Conservation (phyloP, 108 stramenopile species). For the Licmophora abbreviata region DNA sequence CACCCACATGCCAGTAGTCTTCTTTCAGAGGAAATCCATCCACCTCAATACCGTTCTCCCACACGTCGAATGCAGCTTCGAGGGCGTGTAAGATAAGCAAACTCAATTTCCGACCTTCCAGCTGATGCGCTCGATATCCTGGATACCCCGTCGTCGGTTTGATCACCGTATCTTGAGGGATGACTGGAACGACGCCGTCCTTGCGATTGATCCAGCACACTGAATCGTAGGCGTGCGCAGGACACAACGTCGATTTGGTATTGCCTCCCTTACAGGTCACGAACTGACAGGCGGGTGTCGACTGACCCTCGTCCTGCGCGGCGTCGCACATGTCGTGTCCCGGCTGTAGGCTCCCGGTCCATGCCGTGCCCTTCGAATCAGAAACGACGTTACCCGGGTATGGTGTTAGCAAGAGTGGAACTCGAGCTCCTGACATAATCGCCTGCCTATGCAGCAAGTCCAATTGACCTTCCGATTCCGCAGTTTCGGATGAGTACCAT, state of each 20-base stretch:
- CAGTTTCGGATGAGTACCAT: not conserved
- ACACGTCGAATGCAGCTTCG: slow-evolving; percentile 28
- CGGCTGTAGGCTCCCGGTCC: slow-evolving; percentile 12
- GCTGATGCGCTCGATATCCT: slow-evolving; percentile 23
- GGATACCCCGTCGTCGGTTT: slow-evolving; percentile 26
- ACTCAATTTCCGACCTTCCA: slow-evolving; percentile 25
- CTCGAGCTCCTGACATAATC: slow-evolving; percentile 31
- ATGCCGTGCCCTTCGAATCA: slow-evolving; percentile 5
- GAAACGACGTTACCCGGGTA: not conserved
- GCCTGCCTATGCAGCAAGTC: slow-evolving; percentile 40
- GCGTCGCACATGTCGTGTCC: slow-evolving; percentile 4
- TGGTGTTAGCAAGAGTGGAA: slow-evolving; percentile 22
- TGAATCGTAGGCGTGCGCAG: slow-evolving; percentile 18
- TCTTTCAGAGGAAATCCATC: slow-evolving; percentile 26
- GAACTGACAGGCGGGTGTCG: slow-evolving; percentile 26
- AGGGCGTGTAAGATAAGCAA: slow-evolving; percentile 29
- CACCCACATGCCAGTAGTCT: slow-evolving; percentile 36
- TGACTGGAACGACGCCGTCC: slow-evolving; percentile 16
- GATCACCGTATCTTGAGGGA: slow-evolving; percentile 17
- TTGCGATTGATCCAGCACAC: slow-evolving; percentile 37
- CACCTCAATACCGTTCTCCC: slow-evolving; percentile 19
- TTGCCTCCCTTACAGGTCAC: slow-evolving; percentile 17
- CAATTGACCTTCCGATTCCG: slow-evolving; percentile 3
- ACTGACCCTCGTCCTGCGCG: slow-evolving; percentile 17
- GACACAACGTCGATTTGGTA: slow-evolving; percentile 12